phyloP scores from a whole-genome alignment of 2,329 filamentous ascomycete genomes.

The Claviceps maximensis region DNA sequence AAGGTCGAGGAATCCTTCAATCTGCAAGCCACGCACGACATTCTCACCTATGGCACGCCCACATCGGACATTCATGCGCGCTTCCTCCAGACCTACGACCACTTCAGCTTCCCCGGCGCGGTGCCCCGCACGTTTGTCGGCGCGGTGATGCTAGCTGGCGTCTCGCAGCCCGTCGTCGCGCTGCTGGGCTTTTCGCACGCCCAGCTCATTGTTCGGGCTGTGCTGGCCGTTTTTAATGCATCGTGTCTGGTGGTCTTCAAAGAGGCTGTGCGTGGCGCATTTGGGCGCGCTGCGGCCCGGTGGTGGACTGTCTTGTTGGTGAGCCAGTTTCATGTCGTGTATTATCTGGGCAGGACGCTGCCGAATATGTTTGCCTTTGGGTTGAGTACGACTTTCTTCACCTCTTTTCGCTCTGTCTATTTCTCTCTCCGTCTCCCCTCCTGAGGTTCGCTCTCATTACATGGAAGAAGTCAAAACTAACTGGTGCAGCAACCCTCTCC shows the following conservation, averaged over 20 bases:
- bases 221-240: slow-evolving; percentile 68
- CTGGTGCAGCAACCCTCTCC: slow-evolving; percentile 48
- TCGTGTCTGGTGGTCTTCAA: slow-evolving; percentile 53
- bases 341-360: slow-evolving; percentile 80
- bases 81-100: slow-evolving; percentile 62
- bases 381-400: slow-evolving; percentile 42
- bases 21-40: slow-evolving; percentile 84
- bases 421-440: background rate
- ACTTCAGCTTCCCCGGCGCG: slow-evolving; percentile 78
- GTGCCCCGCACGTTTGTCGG: slow-evolving; percentile 88
- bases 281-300: slow-evolving; percentile 52
- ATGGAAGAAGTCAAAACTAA: background rate
- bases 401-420: background rate
- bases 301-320: slow-evolving; percentile 74
- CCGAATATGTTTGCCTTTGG: slow-evolving; percentile 96
- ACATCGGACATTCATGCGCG: slow-evolving; percentile 25
- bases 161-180: slow-evolving; percentile 53
- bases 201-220: slow-evolving; percentile 54
- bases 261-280: slow-evolving; percentile 48
- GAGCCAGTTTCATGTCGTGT: slow-evolving; percentile 84
- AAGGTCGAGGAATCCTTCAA: slow-evolving; percentile 99
- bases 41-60: slow-evolving; percentile 68
- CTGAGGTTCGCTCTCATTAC: background rate
- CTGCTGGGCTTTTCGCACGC: slow-evolving; percentile 42
- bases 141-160: slow-evolving; percentile 57